phyloP scores from a whole-genome alignment of 306 rosid genomes.

The Cicer yamashitae region DNA sequence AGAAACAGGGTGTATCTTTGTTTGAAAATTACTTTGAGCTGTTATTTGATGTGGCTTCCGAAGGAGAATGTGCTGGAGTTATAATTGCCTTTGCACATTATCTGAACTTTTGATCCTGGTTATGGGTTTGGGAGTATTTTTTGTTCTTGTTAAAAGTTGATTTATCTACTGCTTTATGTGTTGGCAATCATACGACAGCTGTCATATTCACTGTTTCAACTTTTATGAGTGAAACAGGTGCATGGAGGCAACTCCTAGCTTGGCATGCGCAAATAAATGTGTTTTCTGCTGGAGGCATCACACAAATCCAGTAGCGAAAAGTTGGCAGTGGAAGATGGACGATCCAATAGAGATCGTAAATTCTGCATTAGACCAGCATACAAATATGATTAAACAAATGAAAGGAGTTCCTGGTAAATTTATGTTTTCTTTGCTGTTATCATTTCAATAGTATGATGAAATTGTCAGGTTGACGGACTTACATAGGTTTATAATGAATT shows the following conservation, averaged over 20 bases:
- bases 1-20: slow-evolving; percentile 3
- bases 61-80: slow-evolving; percentile 14
- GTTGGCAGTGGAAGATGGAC: slow-evolving; percentile 99
- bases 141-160: slow-evolving; percentile 13
- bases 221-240: slow-evolving; percentile 68
- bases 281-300: slow-evolving; percentile 99
- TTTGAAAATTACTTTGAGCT: slow-evolving; percentile 32
- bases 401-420: slow-evolving; percentile 97
- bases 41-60: slow-evolving; percentile 10
- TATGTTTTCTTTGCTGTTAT: slow-evolving; percentile 26
- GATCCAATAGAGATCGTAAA: slow-evolving; percentile 88
- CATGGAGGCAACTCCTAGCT: slow-evolving; percentile 99
- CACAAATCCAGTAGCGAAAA: slow-evolving; percentile 96
- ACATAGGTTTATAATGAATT: slow-evolving; percentile 21
- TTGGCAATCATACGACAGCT: slow-evolving; percentile 25
- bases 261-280: slow-evolving; percentile 98
- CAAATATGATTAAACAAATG: slow-evolving; percentile 96
- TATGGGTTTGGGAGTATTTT: slow-evolving; percentile 14
- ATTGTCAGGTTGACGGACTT: slow-evolving; percentile 29
- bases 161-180: slow-evolving; percentile 16
- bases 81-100: slow-evolving; percentile 12
- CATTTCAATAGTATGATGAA: slow-evolving; percentile 17
- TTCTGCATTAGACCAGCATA: slow-evolving; percentile 79
- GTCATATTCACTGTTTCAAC: slow-evolving; percentile 22
- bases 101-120: slow-evolving; percentile 29